Evolutionary conservation across 2,329 filamentous ascomycete species (phyloP).

Genomic region (Lachnellula occidentalis): DNA sequence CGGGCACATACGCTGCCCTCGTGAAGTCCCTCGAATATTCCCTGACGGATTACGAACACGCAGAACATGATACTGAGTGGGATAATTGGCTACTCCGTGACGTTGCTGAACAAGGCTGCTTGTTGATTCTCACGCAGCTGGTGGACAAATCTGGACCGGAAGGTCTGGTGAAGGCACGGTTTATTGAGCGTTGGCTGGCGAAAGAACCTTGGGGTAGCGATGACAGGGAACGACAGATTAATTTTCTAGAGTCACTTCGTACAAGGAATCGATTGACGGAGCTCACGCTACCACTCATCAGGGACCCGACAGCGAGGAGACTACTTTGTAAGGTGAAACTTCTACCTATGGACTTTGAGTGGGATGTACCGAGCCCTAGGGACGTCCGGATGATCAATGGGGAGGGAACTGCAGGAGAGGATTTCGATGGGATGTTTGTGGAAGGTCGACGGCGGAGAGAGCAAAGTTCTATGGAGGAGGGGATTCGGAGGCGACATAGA

Average conservation of each 20-base stretch:
- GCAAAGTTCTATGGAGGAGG: slow-evolving; percentile 61
- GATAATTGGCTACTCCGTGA: slow-evolving; percentile 60
- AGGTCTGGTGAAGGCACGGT: slow-evolving; percentile 54
- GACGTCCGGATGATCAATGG: slow-evolving; percentile 43
- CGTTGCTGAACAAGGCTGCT: slow-evolving; percentile 53
- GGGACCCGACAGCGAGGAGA: slow-evolving; percentile 20
- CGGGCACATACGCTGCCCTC: slow-evolving; percentile 40
- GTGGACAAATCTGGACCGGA: slow-evolving; percentile 47
- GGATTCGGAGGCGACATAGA: slow-evolving; percentile 67
- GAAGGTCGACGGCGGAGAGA: slow-evolving; percentile 39
- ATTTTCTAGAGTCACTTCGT: slow-evolving; percentile 38
- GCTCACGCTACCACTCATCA: slow-evolving; percentile 38
- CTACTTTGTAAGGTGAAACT: slow-evolving; percentile 26
- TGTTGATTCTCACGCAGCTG: slow-evolving; percentile 53
- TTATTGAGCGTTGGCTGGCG: slow-evolving; percentile 69
- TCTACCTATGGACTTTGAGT: slow-evolving; percentile 30
- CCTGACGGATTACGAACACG: slow-evolving; percentile 44
- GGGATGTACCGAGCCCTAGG: slow-evolving; percentile 38
- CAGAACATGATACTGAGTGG: slow-evolving; percentile 50
- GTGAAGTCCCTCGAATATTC: slow-evolving; percentile 56
- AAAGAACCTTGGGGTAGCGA: slow-evolving; percentile 63
- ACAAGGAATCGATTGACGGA: slow-evolving; percentile 35
- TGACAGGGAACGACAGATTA: slow-evolving; percentile 47
- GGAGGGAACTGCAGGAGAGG: slow-evolving; percentile 41
- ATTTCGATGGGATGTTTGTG: slow-evolving; percentile 28